Base-by-base conservation (phyloP, 2,329 filamentous ascomycete genomes). In the Chrysoporthe cubensis region DNA sequence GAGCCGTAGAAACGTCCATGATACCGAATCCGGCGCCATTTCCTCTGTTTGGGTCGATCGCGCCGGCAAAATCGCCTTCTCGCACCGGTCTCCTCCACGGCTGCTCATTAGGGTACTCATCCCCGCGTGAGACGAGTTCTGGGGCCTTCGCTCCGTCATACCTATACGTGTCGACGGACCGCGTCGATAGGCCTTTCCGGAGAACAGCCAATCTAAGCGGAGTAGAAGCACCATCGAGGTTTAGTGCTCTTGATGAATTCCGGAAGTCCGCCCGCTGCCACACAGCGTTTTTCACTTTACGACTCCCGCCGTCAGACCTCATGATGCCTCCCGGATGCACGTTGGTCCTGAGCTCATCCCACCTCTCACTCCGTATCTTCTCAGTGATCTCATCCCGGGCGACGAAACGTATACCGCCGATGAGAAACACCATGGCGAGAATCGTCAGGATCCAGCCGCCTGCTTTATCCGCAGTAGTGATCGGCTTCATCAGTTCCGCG, bases 371-470 rank as follows among this genome's bases (percentile, higher is more conserved):
- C 43, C 37, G 9, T 9, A 65, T n/a, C 40, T 54, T 65, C 16
- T 26, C 48, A 37, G 56, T 57, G 13, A 37, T 42, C 50, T 70
- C 71, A 26, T 70, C 63, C 26, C 46, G 8, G 32, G 71, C 65
- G 13, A 67, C 40, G 52, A 71, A 70, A n/a, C 18, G 4, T 16
- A 71, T 66, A 18, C 60, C 67, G 8, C 43, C 32, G 37, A 71
- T n/a, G 32, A 71, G 16, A 5, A 40, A 50, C 7, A 68, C 5
- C 9, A 67, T 16, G 18, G 66, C 69, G 5, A 71, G 34, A 2
- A 61, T 60, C 44, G 91, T 94, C 62, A 83, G 71, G 69, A 93
- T 85, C 13, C 86, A 86, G 48, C 91, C 91, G 13, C 91, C 92
- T 7, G 87, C 90, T 70, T 82, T 87, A 74, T 94, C 91, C 8